Evolutionary conservation across 1,284 basidiomycete species (phyloP), one percentile per base, ranked within the genome.

Genomic region (Ceratobasidium sp.): DNA sequence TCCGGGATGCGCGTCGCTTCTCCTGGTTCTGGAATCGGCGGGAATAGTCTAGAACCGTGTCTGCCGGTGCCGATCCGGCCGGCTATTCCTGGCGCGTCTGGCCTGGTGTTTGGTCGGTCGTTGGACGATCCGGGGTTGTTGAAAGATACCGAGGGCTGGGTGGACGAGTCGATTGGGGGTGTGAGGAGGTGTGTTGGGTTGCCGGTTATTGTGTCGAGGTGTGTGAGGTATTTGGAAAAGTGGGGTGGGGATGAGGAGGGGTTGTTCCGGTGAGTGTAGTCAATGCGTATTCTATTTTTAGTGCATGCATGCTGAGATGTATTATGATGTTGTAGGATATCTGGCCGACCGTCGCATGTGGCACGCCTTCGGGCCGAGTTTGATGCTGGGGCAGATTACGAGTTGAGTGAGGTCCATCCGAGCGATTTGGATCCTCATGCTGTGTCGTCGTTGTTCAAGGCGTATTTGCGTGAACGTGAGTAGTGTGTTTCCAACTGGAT

Each of bases 381-480:
- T 84, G 96, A 97, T 84, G 90, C 91, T 33, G 95, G 96, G 75
- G 93, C 92, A 69, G 96, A 97, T 85, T 94, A 92, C 82, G 92
- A 96, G 83, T 89, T 97, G 86, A 86, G 87, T 40, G 89, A 90
- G 80, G 93, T 91, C 81, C 89, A 90, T 64, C 94, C 95, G 33
- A 91, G 93, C 20, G 95, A 97, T 82, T 86, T 97, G 44, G 96
- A 97, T 84, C 96, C 96, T 51, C 95, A 97, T 83, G 94, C 96
- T 1, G 96, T 98, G 18, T 92, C 97, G 46, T 95, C 95, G 53
- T 87, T 87, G 23, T 88, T 88, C 83, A 89, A 89, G 81, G 83
- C 85, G 20, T 89, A 86, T 81, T 81, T 89, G 33, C 82, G 88
- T 78, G 87, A 88, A 82, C 81, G 87, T 87, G 78, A 81, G 87